phyloP scores from a whole-genome alignment of 73 alveolate species.

The Tetrahymena malaccensis region DNA sequence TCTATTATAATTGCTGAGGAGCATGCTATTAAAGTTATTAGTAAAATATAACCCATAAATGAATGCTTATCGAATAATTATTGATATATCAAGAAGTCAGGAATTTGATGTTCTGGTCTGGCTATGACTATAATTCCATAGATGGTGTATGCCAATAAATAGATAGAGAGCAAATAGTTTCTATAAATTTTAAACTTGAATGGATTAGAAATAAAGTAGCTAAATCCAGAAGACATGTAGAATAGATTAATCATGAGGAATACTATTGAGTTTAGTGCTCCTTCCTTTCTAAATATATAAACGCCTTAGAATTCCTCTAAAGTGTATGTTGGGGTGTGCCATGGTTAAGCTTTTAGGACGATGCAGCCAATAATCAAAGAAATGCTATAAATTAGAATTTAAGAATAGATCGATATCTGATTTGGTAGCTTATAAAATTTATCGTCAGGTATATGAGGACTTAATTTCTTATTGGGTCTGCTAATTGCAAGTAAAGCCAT shows the following conservation, averaged over 20 bases:
- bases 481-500: conserved; percentile 1
- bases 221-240: conserved; percentile 1
- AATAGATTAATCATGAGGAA: not conserved
- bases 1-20: not conserved
- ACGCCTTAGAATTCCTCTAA: not conserved
- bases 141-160: not conserved
- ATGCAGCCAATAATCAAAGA: not conserved
- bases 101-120: not conserved
- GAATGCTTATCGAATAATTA: not conserved
- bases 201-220: conserved; percentile 14
- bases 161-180: not conserved
- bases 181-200: not conserved
- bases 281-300: conserved; percentile 16
- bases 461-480: not conserved
- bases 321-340: not conserved
- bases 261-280: conserved; percentile 1
- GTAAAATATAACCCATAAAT: not conserved
- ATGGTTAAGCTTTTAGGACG: not conserved
- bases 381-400: not conserved
- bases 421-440: conserved; percentile 3
- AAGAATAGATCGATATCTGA: not conserved
- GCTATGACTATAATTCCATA: not conserved
- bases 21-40: not conserved
- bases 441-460: conserved; percentile 13
- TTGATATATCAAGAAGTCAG: not conserved